Evolutionary conservation across 129 eudicot genomes (phyloP).

Genomic region (Flaveria brownii): DNA sequence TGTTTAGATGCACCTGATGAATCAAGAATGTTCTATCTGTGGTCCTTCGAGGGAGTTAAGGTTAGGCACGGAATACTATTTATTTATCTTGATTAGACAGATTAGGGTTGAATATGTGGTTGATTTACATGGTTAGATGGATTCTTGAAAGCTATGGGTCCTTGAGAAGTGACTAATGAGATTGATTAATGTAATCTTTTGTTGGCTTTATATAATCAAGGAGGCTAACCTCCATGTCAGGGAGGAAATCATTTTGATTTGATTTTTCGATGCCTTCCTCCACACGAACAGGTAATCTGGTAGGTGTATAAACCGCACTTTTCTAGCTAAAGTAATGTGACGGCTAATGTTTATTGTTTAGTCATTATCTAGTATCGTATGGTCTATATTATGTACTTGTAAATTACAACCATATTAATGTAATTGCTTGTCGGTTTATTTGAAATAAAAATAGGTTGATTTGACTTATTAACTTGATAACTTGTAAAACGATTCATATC

Average conservation of each 20-base stretch:
- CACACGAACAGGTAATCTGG: constrained; percentile 14
- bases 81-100: constrained; percentile 22
- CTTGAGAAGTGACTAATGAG: constrained; percentile 26
- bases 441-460: constrained; percentile 1
- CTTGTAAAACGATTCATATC: constrained; percentile 9
- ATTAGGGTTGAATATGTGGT: constrained; percentile 15
- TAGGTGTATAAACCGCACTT: constrained; percentile 16
- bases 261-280: constrained; percentile 18
- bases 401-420: constrained; percentile 13
- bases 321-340: constrained; percentile 33
- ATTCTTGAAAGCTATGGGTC: constrained; percentile 17
- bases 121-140: constrained; percentile 10
- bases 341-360: constrained; percentile 14
- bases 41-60: constrained; percentile 26
- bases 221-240: constrained; percentile 30
- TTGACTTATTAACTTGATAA: constrained; percentile 9
- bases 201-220: constrained; percentile 20
- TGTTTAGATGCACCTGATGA: constrained; percentile 23
- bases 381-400: constrained; percentile 17
- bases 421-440: constrained; percentile 18
- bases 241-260: constrained; percentile 30
- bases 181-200: constrained; percentile 25
- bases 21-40: constrained; percentile 29
- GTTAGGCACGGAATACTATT: not conserved
- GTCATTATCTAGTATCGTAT: constrained; percentile 26